Evolutionary conservation across 2,329 filamentous ascomycete genomes (phyloP).

Genomic region (Cercospora berteroae): DNA sequence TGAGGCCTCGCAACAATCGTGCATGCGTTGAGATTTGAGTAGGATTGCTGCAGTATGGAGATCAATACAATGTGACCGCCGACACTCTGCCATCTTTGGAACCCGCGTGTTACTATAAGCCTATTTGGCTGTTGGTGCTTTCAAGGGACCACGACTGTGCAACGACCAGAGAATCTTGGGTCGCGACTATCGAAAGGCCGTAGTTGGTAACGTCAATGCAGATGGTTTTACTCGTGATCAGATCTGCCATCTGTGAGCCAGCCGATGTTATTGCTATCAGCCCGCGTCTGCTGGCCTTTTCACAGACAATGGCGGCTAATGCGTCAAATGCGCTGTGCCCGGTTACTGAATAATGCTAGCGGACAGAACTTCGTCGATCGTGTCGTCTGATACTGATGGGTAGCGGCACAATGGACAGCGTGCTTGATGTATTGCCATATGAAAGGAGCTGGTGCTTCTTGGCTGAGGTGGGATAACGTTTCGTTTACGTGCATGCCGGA

Average conservation of each 20-base stretch:
- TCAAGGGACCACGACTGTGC: not conserved
- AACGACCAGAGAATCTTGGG: too few species aligned
- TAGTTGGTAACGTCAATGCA: not conserved
- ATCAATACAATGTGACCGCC: not conserved
- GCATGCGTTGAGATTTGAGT: not conserved
- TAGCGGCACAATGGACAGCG: not conserved
- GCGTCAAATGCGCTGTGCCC: not conserved
- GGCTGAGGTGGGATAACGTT: not conserved
- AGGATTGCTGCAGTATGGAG: not conserved
- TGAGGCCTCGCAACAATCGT: not conserved
- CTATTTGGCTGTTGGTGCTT: not conserved
- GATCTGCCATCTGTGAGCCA: not conserved
- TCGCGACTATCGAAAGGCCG: not conserved
- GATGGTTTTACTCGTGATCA: not conserved
- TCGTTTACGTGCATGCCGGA: not conserved
- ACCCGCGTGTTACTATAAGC: not conserved
- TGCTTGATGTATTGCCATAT: not conserved
- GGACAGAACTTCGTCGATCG: not conserved
- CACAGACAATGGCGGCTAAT: not conserved
- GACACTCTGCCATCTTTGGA: not conserved
- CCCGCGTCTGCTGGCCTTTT: not conserved
- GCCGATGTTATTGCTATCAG: not conserved
- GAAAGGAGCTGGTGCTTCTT: not conserved
- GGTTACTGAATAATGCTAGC: not conserved
- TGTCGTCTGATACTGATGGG: not conserved